Percentiles rank a stretch among this genome's conserved stretches.
Conservation (phyloP, 225 moss, liverwort and hornwort genomes). For the Takakia lepidozioides region DNA sequence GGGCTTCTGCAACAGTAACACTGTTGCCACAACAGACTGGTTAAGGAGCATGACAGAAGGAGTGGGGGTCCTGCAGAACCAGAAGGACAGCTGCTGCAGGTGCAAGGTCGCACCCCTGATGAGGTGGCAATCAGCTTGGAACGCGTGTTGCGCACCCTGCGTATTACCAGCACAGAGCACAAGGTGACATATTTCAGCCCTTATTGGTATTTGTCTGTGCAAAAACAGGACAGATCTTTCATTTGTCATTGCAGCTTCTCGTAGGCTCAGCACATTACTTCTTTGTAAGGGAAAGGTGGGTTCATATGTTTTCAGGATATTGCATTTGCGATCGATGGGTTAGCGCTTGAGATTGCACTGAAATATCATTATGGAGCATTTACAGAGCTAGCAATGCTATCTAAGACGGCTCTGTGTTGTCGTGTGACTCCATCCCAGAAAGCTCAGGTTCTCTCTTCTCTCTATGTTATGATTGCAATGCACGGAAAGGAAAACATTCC, state of each 20-base stretch:
- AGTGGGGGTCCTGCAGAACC: constrained; percentile 55
- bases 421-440: constrained; percentile 98
- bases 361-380: constrained; percentile 55
- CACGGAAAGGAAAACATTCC: too few species aligned
- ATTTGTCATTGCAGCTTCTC: too few species aligned
- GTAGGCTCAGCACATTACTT: too few species aligned
- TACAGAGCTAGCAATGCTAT: constrained; percentile 75
- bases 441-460: constrained; percentile 47
- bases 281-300: too few species aligned
- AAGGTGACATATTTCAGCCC: constrained; percentile 52
- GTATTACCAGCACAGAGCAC: constrained; percentile 49
- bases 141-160: constrained; percentile 66
- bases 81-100: constrained; percentile 72
- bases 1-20: too few species aligned
- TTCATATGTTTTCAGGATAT: constrained; percentile 82
- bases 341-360: constrained; percentile 76
- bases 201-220: too few species aligned
- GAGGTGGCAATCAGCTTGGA: constrained; percentile 79
- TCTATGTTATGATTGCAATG: not conserved
- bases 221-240: too few species aligned
- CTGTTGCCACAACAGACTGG: too few species aligned
- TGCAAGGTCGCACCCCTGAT: constrained; percentile 59
- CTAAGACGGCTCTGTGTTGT: constrained; percentile 93
- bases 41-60: too few species aligned
- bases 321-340: constrained; percentile 92